Evolutionary conservation across 208 protist species (phyloP).

Genomic region (Trypanosoma mega): DNA sequence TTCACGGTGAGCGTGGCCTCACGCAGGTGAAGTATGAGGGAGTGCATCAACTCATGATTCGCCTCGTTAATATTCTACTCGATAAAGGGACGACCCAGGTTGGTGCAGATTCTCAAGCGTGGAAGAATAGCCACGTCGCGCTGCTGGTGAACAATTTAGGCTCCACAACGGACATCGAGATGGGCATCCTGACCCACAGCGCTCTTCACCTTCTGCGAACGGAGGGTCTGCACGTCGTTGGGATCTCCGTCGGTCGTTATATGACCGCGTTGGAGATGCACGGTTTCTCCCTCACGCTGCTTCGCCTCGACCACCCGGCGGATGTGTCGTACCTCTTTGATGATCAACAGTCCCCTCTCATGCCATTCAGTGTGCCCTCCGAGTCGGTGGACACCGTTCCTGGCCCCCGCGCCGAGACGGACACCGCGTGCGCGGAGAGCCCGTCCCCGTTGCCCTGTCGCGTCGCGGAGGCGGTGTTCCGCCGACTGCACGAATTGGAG

Average conservation of each 20-base stretch:
- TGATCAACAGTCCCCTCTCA: constrained; percentile 41
- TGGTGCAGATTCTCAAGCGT: too few relatives aligned
- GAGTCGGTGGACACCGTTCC: constrained; percentile 14
- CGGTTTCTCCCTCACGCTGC: constrained; percentile 76
- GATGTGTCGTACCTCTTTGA: constrained; percentile 48
- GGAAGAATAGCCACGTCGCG: too few relatives aligned
- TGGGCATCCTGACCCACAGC: constrained; percentile 41
- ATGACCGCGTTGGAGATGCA: constrained; percentile 91
- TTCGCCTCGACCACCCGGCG: constrained; percentile 34
- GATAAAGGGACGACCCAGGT: too few relatives aligned
- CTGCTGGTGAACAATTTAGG: constrained; percentile 92
- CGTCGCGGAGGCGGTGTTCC: constrained; percentile 30
- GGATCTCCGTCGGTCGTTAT: constrained; percentile 62
- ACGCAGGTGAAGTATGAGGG: constrained; percentile 33
- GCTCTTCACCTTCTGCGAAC: constrained; percentile 33
- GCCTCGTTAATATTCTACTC: constrained; percentile 36
- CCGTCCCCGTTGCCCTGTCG: not conserved
- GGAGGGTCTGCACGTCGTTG: constrained; percentile 34
- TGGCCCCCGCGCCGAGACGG: constrained; percentile 35
- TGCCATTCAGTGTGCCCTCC: constrained; percentile 52
- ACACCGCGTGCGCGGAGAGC: constrained; percentile 36
- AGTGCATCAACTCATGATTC: constrained; percentile 28
- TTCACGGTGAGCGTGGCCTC: constrained; percentile 85
- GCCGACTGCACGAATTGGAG: constrained; percentile 29
- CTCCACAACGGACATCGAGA: constrained; percentile 72